These are phyloP conservation scores for Amoebophrya sp. DNA, from an alignment of 169 alveolate genomes.

Conservation along the genomic window DNA sequence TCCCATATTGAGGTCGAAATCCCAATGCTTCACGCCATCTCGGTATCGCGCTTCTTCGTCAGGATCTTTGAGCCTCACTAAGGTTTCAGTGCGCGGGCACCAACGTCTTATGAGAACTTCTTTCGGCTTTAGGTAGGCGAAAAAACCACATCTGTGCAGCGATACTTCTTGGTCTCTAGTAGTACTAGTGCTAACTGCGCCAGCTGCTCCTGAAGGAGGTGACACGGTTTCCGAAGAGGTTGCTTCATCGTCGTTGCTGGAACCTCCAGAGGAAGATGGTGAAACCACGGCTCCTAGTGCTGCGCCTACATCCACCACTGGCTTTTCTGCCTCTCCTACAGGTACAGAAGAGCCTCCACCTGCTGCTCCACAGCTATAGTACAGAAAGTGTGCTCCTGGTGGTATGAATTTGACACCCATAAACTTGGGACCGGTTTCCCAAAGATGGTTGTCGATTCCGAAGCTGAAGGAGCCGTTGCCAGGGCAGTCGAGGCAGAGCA, in stretches of 20 bases:
- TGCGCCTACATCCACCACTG: no score
- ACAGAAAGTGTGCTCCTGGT: neutral
- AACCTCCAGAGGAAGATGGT: no score
- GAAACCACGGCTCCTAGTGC: neutral
- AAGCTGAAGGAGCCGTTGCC: neutral
- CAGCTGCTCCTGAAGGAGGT: no score
- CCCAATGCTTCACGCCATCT: slow-evolving; percentile 9
- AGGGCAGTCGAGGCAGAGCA: neutral
- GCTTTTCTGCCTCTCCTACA: no score
- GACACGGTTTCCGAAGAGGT: no score
- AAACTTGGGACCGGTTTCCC: neutral
- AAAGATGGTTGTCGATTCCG: slow-evolving; percentile 22
- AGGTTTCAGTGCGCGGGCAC: neutral
- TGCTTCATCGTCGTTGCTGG: no score
- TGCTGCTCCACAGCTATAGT: no score
- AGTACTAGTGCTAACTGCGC: no score
- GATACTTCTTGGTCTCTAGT: no score
- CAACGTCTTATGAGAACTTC: neutral
- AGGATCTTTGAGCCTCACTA: neutral
- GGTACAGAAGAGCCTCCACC: no score
- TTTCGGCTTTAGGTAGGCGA: neutral
- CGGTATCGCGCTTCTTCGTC: neutral
- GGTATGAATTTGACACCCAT: slow-evolving; percentile 2
- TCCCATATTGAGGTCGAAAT: neutral
- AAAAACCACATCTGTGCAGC: neutral